Percentiles rank a stretch among this genome's conserved stretches.
These are phyloP conservation scores for Diaporthe citrichinensis DNA, from an alignment of 2,329 filamentous ascomycete species.

Conservation along the genomic window DNA sequence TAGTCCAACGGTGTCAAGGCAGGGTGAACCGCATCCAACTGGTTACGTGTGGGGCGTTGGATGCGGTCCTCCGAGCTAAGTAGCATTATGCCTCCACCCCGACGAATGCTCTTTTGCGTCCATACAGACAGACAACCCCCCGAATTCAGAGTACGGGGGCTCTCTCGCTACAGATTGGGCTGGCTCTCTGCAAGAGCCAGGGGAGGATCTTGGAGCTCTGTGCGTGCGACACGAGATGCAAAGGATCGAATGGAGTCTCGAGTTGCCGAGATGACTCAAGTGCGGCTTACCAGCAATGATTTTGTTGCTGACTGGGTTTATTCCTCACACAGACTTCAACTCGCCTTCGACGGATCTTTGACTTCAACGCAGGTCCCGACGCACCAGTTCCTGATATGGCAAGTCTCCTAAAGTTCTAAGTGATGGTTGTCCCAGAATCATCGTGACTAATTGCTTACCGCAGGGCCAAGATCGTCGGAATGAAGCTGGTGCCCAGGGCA, in stretches of 20 bases:
- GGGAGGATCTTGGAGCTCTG: background rate
- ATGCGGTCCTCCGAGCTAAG: background rate
- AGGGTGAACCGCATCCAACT: background rate
- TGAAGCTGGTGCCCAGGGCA: too few relatives aligned
- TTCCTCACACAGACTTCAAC: background rate
- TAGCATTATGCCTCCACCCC: background rate
- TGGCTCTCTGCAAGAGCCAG: background rate
- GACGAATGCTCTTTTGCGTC: background rate
- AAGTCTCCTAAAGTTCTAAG: background rate
- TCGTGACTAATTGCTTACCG: too few relatives aligned
- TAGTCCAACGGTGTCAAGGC: background rate
- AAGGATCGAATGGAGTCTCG: constrained; percentile 3
- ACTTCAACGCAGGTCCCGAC: background rate
- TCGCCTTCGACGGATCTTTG: background rate
- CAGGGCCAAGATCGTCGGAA: too few relatives aligned
- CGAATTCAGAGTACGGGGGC: background rate
- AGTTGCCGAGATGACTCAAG: background rate
- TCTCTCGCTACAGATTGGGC: background rate
- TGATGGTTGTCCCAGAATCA: too few relatives aligned
- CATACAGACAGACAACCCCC: background rate
- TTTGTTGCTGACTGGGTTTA: constrained; percentile 9
- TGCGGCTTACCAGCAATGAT: constrained; percentile 7
- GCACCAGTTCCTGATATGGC: background rate
- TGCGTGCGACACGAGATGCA: constrained; percentile 1
- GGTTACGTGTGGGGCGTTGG: background rate